Evolutionary conservation across 106 monocot genomes (phyloP).

Genomic region (Acorus gramineus): DNA sequence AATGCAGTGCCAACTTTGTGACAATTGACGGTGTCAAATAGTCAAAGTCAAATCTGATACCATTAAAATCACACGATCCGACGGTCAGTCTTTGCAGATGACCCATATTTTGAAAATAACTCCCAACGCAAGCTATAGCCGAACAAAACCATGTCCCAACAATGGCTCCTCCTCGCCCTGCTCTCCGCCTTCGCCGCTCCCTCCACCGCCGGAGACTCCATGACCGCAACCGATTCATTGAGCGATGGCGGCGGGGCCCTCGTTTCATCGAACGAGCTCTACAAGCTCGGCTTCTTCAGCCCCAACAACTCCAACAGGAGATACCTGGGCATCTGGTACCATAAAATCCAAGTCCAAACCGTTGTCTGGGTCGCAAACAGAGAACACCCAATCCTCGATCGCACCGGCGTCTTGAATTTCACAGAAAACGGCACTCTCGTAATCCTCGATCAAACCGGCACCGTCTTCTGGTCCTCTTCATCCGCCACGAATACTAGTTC

Average conservation of each 20-base stretch:
- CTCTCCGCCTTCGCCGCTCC: constrained; percentile 1
- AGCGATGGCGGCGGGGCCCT: constrained; percentile 12
- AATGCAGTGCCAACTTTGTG: too few relatives aligned
- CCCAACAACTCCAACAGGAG: constrained; percentile 7
- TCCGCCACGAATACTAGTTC: background rate
- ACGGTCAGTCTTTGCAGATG: too few relatives aligned
- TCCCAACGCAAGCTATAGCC: too few relatives aligned
- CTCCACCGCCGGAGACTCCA: constrained; percentile 6
- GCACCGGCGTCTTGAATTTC: constrained; percentile 9
- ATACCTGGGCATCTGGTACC: constrained; percentile 41
- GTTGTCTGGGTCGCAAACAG: constrained; percentile 62
- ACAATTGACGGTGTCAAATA: too few relatives aligned
- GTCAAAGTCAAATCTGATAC: too few relatives aligned
- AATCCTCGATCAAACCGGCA: background rate
- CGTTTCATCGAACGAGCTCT: constrained; percentile 14
- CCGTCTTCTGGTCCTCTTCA: constrained; percentile 7
- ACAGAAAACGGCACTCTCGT: constrained; percentile 5
- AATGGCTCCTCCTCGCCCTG: background rate
- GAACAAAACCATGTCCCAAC: too few relatives aligned
- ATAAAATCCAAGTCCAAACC: constrained; percentile 11
- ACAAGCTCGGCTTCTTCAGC: constrained; percentile 40
- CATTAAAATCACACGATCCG: too few relatives aligned
- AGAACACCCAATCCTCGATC: constrained; percentile 11
- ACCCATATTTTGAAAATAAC: too few relatives aligned
- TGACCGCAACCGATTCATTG: constrained; percentile 5